A percentile compares a stretch with the other conserved stretches of the same genome.
Conservation (phyloP, 257 asterid species). For the Jaltomata sinuosa region DNA sequence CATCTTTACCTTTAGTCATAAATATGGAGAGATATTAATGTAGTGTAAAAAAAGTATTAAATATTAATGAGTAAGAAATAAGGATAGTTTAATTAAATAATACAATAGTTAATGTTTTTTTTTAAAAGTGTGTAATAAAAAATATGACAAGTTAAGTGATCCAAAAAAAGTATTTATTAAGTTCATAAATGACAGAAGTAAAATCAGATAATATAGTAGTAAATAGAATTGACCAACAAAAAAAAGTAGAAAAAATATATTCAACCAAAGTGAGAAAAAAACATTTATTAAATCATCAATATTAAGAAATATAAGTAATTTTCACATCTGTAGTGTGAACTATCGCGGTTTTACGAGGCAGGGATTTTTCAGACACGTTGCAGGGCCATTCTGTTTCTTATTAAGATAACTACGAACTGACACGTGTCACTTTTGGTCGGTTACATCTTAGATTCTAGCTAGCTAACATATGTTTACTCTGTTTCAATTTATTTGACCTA, state of each 20-base stretch:
- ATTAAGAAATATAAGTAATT: neutral
- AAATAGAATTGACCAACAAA: neutral
- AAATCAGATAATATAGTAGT: neutral
- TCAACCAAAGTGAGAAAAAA: neutral
- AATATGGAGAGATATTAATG: too few relatives aligned
- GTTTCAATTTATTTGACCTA: too few relatives aligned
- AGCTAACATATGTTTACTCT: constrained; percentile 10
- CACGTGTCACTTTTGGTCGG: neutral
- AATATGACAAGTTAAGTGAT: too few relatives aligned
- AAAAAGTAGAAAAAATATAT: neutral
- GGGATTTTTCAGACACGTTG: neutral
- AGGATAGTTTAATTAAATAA: too few relatives aligned
- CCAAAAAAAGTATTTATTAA: neutral
- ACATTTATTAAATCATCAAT: too few relatives aligned
- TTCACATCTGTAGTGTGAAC: neutral
- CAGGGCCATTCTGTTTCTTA: neutral
- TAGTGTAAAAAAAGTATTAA: too few relatives aligned
- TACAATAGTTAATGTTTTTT: too few relatives aligned
- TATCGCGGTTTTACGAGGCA: neutral
- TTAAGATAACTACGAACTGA: neutral
- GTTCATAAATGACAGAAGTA: neutral
- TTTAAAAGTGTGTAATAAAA: too few relatives aligned
- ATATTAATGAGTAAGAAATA: too few relatives aligned
- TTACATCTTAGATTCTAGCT: neutral
- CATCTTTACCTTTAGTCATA: too few relatives aligned